Percentiles rank a stretch among this genome's conserved stretches.
Evolutionary conservation across 2,329 filamentous ascomycete genomes (phyloP).

Genomic region (Hymenoscyphus linearis): DNA sequence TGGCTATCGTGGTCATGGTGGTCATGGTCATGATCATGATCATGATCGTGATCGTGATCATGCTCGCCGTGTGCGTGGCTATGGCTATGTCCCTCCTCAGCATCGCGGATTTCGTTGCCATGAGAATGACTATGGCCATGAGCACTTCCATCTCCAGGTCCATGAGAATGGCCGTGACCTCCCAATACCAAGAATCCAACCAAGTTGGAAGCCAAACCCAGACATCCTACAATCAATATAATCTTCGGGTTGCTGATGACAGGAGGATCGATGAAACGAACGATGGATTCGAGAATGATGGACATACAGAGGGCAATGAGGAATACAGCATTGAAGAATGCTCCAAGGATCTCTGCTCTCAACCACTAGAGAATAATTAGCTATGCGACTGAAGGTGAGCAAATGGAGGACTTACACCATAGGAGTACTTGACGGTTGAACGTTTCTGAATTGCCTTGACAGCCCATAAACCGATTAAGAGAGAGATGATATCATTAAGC

Average conservation of each 20-base stretch:
- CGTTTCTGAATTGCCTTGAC: constrained; percentile 82
- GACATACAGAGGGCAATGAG: constrained; percentile 92
- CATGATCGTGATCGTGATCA: constrained; percentile 35
- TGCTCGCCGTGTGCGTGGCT: constrained; percentile 32
- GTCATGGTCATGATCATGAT: constrained; percentile 1
- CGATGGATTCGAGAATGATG: constrained; percentile 91
- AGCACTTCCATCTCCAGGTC: constrained; percentile 32
- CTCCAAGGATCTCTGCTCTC: constrained; percentile 92
- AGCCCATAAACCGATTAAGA: constrained; percentile 90
- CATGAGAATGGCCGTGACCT: constrained; percentile 75
- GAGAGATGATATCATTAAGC: constrained; percentile 95
- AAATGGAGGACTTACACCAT: constrained; percentile 61
- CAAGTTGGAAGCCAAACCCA: constrained; percentile 83
- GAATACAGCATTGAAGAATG: constrained; percentile 96
- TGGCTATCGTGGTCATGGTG: constrained; percentile 40
- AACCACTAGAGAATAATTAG: constrained; percentile 63
- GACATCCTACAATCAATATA: constrained; percentile 82
- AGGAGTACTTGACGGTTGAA: constrained; percentile 88
- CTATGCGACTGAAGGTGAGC: constrained; percentile 3
- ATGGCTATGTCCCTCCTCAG: constrained; percentile 49
- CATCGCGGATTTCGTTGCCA: neutral
- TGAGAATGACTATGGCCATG: constrained; percentile 23
- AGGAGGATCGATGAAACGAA: constrained; percentile 86
- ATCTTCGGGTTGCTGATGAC: constrained; percentile 79
- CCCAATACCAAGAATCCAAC: constrained; percentile 87